Conservation (phyloP, 176 grass and related monocot genomes). For the Rhipidocladum racemiflorum region DNA sequence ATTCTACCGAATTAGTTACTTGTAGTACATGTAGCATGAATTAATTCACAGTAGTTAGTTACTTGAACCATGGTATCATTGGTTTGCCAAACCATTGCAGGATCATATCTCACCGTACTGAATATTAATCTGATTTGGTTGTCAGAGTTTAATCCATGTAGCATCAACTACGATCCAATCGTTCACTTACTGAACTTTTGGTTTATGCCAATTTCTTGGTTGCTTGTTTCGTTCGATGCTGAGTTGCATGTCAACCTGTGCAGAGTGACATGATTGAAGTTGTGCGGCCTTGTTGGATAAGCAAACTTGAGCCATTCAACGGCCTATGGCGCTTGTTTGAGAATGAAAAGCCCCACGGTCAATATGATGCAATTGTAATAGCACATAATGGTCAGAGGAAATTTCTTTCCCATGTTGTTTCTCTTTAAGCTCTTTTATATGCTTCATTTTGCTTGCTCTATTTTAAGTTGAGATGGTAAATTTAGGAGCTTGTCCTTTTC, state of each 20-base stretch:
- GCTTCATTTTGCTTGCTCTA: not conserved
- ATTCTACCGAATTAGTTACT: not conserved
- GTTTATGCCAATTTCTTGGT: constrained; percentile 27
- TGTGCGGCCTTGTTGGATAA: constrained; percentile 79
- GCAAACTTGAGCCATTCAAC: constrained; percentile 87
- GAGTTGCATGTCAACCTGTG: constrained; percentile 25
- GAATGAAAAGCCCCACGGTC: constrained; percentile 63
- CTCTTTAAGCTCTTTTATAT: not conserved
- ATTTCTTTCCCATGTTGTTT: not conserved
- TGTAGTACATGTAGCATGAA: no score
- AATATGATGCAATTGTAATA: constrained; percentile 84
- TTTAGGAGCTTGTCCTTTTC: not conserved
- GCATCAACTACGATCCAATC: not conserved
- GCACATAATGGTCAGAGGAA: constrained; percentile 80
- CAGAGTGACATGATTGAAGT: constrained; percentile 65
- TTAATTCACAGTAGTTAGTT: not conserved
- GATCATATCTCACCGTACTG: not conserved
- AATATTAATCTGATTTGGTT: constrained; percentile 11
- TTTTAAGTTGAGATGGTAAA: not conserved
- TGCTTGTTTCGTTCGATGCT: constrained; percentile 21
- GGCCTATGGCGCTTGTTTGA: constrained; percentile 81
- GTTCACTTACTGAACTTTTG: not conserved
- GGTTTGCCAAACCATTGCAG: not conserved
- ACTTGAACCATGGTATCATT: not conserved
- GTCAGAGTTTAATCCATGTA: not conserved